A percentile compares a stretch with the other conserved stretches of the same genome.
These are phyloP conservation scores for Lentinula novae-zelandiae DNA, from an alignment of 1,284 basidiomycete species.

Conservation along the genomic window DNA sequence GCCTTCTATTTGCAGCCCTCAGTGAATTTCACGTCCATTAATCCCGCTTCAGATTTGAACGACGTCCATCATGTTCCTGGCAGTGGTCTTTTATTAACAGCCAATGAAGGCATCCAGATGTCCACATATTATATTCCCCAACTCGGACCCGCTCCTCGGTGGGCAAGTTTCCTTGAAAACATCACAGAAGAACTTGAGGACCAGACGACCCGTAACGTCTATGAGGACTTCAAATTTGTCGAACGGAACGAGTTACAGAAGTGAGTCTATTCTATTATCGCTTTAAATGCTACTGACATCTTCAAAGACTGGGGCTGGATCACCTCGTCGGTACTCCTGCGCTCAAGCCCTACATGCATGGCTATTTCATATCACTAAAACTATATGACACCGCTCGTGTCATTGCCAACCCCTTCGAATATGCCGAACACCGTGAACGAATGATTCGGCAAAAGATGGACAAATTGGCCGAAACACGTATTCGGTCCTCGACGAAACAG, in stretches of 20 bases:
- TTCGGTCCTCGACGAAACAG: slow-evolving; percentile 60
- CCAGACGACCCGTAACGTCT: slow-evolving; percentile 71
- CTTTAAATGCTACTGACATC: slow-evolving; percentile 11
- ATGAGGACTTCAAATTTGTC: slow-evolving; percentile 98
- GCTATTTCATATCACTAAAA: slow-evolving; percentile 95
- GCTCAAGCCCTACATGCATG: slow-evolving; percentile 99
- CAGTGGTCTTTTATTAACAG: slow-evolving; percentile 82
- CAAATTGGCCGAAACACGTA: slow-evolving; percentile 89
- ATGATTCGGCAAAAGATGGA: slow-evolving; percentile 88
- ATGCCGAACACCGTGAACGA: slow-evolving; percentile 90
- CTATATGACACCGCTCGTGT: slow-evolving; percentile 95
- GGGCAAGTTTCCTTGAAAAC: slow-evolving; percentile 97
- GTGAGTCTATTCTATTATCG: slow-evolving; percentile 42
- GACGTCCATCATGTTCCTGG: slow-evolving; percentile 86
- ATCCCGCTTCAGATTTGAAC: slow-evolving; percentile 85
- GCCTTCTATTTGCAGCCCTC: slow-evolving; percentile 51
- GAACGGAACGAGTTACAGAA: slow-evolving; percentile 83
- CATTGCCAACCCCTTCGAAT: slow-evolving; percentile 95
- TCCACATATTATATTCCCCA: slow-evolving; percentile 92
- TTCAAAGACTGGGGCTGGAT: slow-evolving; percentile 78
- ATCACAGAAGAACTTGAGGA: slow-evolving; percentile 98
- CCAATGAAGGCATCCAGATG: slow-evolving; percentile 93
- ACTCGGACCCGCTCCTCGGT: slow-evolving; percentile 92
- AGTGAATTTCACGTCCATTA: slow-evolving; percentile 90
- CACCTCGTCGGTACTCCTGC: slow-evolving; percentile 92